Base-by-base conservation (phyloP, 805 yeast genomes). In the Blastobotrys chiropterorum region DNA sequence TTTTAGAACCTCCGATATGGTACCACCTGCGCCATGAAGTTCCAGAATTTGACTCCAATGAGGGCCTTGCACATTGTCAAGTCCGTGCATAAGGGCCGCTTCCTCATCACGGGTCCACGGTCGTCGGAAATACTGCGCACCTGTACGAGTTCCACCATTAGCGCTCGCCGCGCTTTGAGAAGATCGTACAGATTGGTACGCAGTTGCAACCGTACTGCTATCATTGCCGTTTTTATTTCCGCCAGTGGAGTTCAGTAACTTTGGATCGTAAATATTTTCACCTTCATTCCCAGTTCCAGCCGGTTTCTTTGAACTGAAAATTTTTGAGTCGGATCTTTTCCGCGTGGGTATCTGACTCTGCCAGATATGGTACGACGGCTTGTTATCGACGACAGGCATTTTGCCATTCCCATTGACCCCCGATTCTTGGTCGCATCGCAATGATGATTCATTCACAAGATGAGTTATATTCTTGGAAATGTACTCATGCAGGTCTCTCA, bases 21-120 rank as follows among this genome's bases (percentile, higher is more conserved):
- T 77, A 2, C 99, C 99, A 6, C 98, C 98, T 2, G 96, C 86
- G 1, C 99, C 99, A 65, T 85, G 86, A n/a, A 86, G 70, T 61
- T 87, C 96, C 46, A 92, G 69, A 49, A 94, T 94, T 51, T 86
- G 86, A 1, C 96, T 76, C 99, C 99, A 94, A 58, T 85, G 88
- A 0, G 98, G 95, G 1, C 99, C 99, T 57, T 84, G 81, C 19
- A 81, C 72, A 17, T 66, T 67, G 57, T 86, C 85, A 53, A 94
- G 72, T 0, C 97, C 98, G 50, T 81, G 82, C 26, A 85, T 71
- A 20, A 94, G 73, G 0, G 97, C 94, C 34, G 78, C 81, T 63
- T 94, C 98, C 66, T 94, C 99, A 38, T 83, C 90, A 53, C 80
- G 73, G 0, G 95, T 81, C 99, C 99, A 94, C 2, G 85, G 79